These are phyloP conservation scores for Akanthomyces lecanii DNA, from an alignment of 2,329 filamentous ascomycete genomes.

Conservation along the genomic window DNA sequence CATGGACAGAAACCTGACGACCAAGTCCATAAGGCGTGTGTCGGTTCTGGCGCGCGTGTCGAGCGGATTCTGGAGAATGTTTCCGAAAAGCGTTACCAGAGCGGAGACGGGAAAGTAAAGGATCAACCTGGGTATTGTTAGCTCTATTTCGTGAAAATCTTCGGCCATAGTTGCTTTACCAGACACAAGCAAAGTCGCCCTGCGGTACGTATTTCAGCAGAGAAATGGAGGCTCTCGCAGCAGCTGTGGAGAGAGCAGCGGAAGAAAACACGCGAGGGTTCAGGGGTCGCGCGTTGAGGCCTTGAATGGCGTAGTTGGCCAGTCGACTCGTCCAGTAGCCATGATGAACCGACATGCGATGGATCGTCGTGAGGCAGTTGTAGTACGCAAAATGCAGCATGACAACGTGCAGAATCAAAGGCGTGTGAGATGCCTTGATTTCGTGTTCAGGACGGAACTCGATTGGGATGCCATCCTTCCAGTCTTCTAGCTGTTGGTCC, in stretches of 20 bases:
- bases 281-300: conserved; percentile 81
- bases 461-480: conserved; percentile 93
- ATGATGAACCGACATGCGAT: conserved; percentile 96
- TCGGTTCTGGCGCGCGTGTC: conserved; percentile 86
- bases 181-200: conserved; percentile 90
- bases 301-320: conserved; percentile 92
- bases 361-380: conserved; percentile 95
- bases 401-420: conserved; percentile 89
- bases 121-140: conserved; percentile 59
- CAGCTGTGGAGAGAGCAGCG: conserved; percentile 85
- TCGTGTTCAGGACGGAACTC: conserved; percentile 97
- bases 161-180: conserved; percentile 52
- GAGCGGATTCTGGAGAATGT: conserved; percentile 91
- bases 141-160: conserved; percentile 25
- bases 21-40: conserved; percentile 83
- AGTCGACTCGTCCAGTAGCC: conserved; percentile 96
- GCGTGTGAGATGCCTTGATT: conserved; percentile 88
- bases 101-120: conserved; percentile 96
- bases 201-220: conserved; percentile 94
- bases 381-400: conserved; percentile 96
- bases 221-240: conserved; percentile 87
- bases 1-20: conserved; percentile 87
- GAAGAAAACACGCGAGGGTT: conserved; percentile 95
- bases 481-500: conserved; percentile 82
- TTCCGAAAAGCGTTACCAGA: conserved; percentile 90